Conservation (phyloP, 2,329 filamentous ascomycete genomes). For the Pseudopyricularia javanii region DNA sequence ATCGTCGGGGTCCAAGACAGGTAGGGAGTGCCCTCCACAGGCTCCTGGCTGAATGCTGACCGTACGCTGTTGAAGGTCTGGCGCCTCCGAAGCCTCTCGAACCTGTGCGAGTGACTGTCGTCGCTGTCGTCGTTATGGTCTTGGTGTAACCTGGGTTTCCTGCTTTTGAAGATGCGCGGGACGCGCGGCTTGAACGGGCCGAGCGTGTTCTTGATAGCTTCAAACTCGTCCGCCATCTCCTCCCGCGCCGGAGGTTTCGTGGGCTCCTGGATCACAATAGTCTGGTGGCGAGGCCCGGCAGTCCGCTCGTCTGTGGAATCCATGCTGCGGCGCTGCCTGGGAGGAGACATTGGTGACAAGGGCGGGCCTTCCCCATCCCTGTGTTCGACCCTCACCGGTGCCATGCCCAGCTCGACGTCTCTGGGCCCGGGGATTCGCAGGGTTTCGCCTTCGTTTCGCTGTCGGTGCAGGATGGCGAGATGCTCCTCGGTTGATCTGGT, state of each 20-base stretch:
- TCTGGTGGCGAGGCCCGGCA: conserved; percentile 22
- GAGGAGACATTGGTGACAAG: neutral
- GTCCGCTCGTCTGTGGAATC: conserved; percentile 18
- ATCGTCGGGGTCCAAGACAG: conserved; percentile 89
- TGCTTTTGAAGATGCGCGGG: conserved; percentile 24
- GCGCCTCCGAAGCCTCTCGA: conserved; percentile 18
- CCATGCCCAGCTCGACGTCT: conserved; percentile 73
- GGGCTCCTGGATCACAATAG: conserved; percentile 58
- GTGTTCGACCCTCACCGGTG: conserved; percentile 42
- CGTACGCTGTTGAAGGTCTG: conserved; percentile 48
- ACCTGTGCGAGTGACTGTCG: conserved; percentile 1
- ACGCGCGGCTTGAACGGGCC: conserved; percentile 30
- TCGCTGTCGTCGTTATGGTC: conserved; percentile 17
- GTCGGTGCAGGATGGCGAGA: conserved; percentile 77
- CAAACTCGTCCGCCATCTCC: conserved; percentile 28
- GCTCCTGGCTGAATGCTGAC: conserved; percentile 40
- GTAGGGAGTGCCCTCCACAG: conserved; percentile 60
- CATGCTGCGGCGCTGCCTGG: conserved; percentile 5
- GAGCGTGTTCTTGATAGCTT: conserved; percentile 25
- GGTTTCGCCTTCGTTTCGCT: conserved; percentile 61
- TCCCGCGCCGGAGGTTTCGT: conserved; percentile 28
- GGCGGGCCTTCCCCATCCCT: conserved; percentile 20
- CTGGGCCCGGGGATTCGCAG: conserved; percentile 84
- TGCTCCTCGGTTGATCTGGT: conserved; percentile 60
- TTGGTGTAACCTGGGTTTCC: conserved; percentile 21